Evolutionary conservation across 1,139 yeast genomes (phyloP).

Genomic region (Hyphopichia buzzinii): DNA sequence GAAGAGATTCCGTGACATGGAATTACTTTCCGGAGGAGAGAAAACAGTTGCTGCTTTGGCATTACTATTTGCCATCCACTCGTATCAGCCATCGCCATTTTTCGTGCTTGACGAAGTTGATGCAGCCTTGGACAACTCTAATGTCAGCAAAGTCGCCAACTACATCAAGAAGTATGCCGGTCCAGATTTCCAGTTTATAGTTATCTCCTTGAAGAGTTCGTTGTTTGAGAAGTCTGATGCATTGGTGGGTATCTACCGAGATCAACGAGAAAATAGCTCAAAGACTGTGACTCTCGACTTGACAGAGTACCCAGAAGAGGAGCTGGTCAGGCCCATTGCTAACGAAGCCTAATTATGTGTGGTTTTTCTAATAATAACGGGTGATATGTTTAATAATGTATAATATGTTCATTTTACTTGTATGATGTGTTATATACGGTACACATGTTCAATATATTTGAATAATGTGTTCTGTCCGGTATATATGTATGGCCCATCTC

Average conservation of each 20-base stretch:
- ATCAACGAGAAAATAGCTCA: slow-evolving; percentile 74
- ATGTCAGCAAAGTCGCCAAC: slow-evolving; percentile 80
- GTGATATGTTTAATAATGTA: no score
- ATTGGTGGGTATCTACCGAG: slow-evolving; percentile 89
- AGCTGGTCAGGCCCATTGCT: slow-evolving; percentile 11
- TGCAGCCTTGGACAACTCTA: slow-evolving; percentile 91
- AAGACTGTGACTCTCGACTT: slow-evolving; percentile 74
- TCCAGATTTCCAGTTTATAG: slow-evolving; percentile 85
- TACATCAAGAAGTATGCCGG: slow-evolving; percentile 79
- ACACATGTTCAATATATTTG: no score
- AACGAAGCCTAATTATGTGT: not conserved
- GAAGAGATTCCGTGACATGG: slow-evolving; percentile 93
- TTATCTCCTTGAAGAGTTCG: slow-evolving; percentile 85
- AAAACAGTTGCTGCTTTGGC: slow-evolving; percentile 97
- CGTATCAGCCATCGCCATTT: slow-evolving; percentile 91
- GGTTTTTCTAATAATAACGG: no score
- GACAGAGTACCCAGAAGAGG: slow-evolving; percentile 54
- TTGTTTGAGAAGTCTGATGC: slow-evolving; percentile 88
- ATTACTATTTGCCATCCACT: slow-evolving; percentile 83
- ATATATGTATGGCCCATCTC: not conserved
- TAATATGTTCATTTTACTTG: no score
- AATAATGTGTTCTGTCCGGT: no score
- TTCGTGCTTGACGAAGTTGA: slow-evolving; percentile 96
- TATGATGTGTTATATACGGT: no score
- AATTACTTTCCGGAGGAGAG: slow-evolving; percentile 92